These are phyloP conservation scores for Clitocybe nebularis DNA, from an alignment of 1,284 basidiomycete species.

Conservation along the genomic window DNA sequence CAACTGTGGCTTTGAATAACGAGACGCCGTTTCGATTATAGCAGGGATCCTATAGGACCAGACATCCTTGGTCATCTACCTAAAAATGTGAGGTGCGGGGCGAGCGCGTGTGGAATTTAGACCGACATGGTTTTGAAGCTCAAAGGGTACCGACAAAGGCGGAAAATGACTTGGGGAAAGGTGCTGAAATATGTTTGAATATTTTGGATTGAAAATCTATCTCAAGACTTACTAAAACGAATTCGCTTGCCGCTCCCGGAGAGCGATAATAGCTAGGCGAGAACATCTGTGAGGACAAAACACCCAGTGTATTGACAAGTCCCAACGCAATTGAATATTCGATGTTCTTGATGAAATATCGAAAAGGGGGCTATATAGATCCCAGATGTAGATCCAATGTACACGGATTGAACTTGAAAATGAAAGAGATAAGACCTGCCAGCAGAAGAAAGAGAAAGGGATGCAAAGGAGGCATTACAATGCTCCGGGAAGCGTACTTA, in stretches of 20 bases:
- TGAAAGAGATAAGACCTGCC: slow-evolving; percentile 8
- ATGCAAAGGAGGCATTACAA: slow-evolving; percentile 8
- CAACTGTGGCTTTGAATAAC: slow-evolving; percentile 42
- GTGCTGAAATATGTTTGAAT: slow-evolving; percentile 21
- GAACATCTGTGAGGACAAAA: slow-evolving; percentile 4
- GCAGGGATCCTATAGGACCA: slow-evolving; percentile 42
- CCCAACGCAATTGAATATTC: slow-evolving; percentile 84
- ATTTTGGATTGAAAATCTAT: background rate
- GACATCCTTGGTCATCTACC: slow-evolving; percentile 39
- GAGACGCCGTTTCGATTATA: slow-evolving; percentile 35
- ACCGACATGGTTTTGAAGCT: slow-evolving; percentile 28
- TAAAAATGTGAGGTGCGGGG: background rate
- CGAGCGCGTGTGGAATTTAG: no score
- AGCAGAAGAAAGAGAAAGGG: slow-evolving; percentile 3
- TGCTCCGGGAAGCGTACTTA: slow-evolving; percentile 1
- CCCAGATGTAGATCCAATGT: no score
- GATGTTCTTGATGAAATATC: background rate
- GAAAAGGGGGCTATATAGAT: no score
- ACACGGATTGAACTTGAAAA: slow-evolving; percentile 2
- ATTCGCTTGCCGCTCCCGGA: slow-evolving; percentile 18
- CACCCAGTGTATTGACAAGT: slow-evolving; percentile 7
- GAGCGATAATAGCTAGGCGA: slow-evolving; percentile 1
- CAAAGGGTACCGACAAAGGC: slow-evolving; percentile 30
- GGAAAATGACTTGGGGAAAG: slow-evolving; percentile 25
- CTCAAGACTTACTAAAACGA: slow-evolving; percentile 22